Percentiles rank a stretch among this genome's conserved stretches.
Conservation (phyloP, 2,329 filamentous ascomycete genomes). For the Periconia sp. region DNA sequence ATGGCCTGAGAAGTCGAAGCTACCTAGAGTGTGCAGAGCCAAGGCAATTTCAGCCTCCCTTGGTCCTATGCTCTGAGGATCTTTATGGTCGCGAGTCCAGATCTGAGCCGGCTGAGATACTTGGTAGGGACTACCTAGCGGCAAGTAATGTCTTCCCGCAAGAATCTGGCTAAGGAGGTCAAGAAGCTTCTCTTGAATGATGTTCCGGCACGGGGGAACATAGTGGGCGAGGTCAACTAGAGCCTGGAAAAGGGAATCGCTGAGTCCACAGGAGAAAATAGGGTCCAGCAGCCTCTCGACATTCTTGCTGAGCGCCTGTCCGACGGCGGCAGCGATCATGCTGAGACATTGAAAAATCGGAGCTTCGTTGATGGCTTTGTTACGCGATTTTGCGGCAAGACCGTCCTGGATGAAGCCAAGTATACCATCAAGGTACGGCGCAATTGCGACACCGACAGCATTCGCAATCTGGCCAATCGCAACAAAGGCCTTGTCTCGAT, state of each 20-base stretch:
- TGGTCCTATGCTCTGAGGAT: constrained; percentile 79
- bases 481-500: constrained; percentile 93
- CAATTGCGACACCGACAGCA: constrained; percentile 93
- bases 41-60: constrained; percentile 88
- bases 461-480: constrained; percentile 97
- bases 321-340: constrained; percentile 91
- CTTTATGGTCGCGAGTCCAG: constrained; percentile 85
- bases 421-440: constrained; percentile 92
- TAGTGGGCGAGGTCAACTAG: constrained; percentile 99
- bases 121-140: constrained; percentile 88
- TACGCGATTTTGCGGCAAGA: constrained; percentile 77
- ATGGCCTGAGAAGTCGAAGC: constrained; percentile 89
- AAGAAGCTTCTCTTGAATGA: constrained; percentile 90
- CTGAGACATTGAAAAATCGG: constrained; percentile 98
- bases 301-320: constrained; percentile 96
- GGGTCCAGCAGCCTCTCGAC: constrained; percentile 95
- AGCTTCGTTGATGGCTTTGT: constrained; percentile 64
- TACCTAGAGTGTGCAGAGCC: constrained; percentile 93
- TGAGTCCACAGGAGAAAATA: constrained; percentile 95
- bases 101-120: constrained; percentile 81
- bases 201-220: constrained; percentile 90
- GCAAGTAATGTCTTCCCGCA: constrained; percentile 89
- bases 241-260: constrained; percentile 90
- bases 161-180: constrained; percentile 95
- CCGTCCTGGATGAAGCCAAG: constrained; percentile 93